Base-by-base conservation (phyloP, 805 yeast species). In the Nakazawaea populi region DNA sequence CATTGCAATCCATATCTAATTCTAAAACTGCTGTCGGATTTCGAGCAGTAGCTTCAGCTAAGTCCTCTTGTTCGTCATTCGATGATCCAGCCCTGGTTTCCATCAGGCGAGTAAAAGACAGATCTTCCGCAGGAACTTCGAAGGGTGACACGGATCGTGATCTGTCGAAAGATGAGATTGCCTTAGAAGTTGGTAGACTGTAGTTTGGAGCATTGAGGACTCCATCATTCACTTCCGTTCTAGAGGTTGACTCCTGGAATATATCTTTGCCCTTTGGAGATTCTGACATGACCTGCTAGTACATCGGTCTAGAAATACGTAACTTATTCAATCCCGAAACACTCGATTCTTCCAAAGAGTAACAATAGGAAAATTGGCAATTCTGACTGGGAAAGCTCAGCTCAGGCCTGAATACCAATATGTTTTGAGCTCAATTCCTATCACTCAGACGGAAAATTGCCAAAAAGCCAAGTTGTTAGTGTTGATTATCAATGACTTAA, bases 11-110 rank as follows among this genome's bases (percentile, higher is more conserved):
- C 61, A 89, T 68, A 60, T 85, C 91, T 54, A 94, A 69, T 66
- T 92, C 99, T 68, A 92, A 69, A 3, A 92, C 84, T n/a, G 85
- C 82, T 10, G 89, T 83, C 1, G 88, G 87, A 55, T 83, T 84
- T 53, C 77, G 74, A 1, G 85, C 75, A n/a, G 87, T 80, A 0
- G 90, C 90, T 31, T 78, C 65, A 11, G 75, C 70, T 47, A 85
- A 66, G 55, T 84, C 89, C 12, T 77, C 70, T 51, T 76, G 77
- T 42, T 71, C 77, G 45, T 70, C 41, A 18, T 35, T 27, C 1
- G 18, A 10, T 18, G 41, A 18, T 11, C 36, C 41, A n/a, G 9
- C 36, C 14, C 12, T 28, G 12, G 7, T 71, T 24, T 34, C 28
- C 14, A 5, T 12, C n/a, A 34, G 18, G 7, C 2, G 32, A 8